Percentiles rank a stretch among this genome's conserved stretches.
phyloP scores from a whole-genome alignment of 768 basidiomycete genomes.

The Coprinellus micaceus region DNA sequence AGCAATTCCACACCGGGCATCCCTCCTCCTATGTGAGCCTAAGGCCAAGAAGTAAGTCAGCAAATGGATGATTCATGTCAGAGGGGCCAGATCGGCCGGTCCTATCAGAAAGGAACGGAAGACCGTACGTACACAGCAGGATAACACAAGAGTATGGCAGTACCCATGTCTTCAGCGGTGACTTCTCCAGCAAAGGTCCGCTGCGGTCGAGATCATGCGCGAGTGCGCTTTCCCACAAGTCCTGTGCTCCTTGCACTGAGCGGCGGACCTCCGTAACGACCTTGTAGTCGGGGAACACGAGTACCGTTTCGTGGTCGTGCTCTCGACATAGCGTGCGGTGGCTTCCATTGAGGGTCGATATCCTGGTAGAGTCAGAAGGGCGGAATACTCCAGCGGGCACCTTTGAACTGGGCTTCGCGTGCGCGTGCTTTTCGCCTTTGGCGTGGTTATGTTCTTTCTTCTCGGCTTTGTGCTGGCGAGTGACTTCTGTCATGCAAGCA shows the following conservation, averaged over 20 bases:
- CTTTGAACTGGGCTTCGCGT: constrained; percentile 17
- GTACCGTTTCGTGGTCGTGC: constrained; percentile 65
- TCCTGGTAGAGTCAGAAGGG: constrained; percentile 47
- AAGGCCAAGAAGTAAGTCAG: constrained; percentile 17
- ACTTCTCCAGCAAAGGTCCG: constrained; percentile 41
- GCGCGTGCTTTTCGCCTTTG: constrained; percentile 8
- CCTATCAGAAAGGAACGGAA: not conserved
- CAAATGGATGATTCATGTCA: not conserved
- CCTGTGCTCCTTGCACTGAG: constrained; percentile 60
- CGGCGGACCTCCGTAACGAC: constrained; percentile 71
- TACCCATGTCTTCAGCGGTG: constrained; percentile 63
- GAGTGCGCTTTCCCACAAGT: constrained; percentile 62
- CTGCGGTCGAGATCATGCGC: constrained; percentile 53
- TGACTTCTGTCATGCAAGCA: constrained; percentile 43
- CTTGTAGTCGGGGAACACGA: constrained; percentile 92
- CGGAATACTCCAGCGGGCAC: constrained; percentile 50
- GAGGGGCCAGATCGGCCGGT: constrained; percentile 4
- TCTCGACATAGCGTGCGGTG: constrained; percentile 69
- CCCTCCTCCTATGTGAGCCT: constrained; percentile 93
- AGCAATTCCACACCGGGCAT: constrained; percentile 87
- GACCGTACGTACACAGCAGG: constrained; percentile 66
- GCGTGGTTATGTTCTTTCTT: constrained; percentile 13
- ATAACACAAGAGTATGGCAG: constrained; percentile 90
- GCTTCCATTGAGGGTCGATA: constrained; percentile 82
- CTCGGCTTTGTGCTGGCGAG: constrained; percentile 19